A percentile compares a stretch with the other conserved stretches of the same genome.
These are phyloP conservation scores for Phaeotremella fagi DNA, from an alignment of 768 basidiomycete species.

Conservation along the genomic window DNA sequence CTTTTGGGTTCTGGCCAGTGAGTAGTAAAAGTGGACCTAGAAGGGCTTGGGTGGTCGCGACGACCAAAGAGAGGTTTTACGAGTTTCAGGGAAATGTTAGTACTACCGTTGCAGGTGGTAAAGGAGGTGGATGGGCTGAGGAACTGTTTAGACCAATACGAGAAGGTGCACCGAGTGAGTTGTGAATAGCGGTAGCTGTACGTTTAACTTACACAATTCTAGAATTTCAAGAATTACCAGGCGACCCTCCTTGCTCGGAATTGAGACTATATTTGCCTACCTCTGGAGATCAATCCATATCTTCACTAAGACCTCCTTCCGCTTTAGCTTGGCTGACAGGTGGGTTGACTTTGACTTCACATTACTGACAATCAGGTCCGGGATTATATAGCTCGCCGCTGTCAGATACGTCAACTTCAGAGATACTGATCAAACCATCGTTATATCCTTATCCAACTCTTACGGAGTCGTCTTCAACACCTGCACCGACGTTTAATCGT, in stretches of 20 bases:
- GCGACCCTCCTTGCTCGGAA: constrained; percentile 68
- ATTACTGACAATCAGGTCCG: constrained; percentile 58
- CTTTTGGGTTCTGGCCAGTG: constrained; percentile 61
- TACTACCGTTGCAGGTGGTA: constrained; percentile 60
- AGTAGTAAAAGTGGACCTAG: constrained; percentile 48
- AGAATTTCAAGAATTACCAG: constrained; percentile 90
- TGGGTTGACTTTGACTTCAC: constrained; percentile 38
- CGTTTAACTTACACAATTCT: not conserved
- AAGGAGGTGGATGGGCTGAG: constrained; percentile 66
- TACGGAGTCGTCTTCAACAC: constrained; percentile 11
- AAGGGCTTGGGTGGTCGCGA: constrained; percentile 63
- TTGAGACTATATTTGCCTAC: constrained; percentile 68
- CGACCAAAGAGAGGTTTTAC: constrained; percentile 82
- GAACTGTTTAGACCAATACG: constrained; percentile 67
- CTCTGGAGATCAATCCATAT: constrained; percentile 54
- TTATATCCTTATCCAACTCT: constrained; percentile 45
- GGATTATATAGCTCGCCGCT: constrained; percentile 80
- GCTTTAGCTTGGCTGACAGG: constrained; percentile 89
- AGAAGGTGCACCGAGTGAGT: constrained; percentile 73
- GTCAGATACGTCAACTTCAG: constrained; percentile 72
- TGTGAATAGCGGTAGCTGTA: not conserved
- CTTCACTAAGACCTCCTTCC: constrained; percentile 59
- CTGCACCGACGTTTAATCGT: constrained; percentile 23
- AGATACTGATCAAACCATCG: constrained; percentile 43
- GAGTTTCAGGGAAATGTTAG: constrained; percentile 57